Evolutionary conservation across 768 basidiomycete species (phyloP).

Genomic region (Pholiota conissans): DNA sequence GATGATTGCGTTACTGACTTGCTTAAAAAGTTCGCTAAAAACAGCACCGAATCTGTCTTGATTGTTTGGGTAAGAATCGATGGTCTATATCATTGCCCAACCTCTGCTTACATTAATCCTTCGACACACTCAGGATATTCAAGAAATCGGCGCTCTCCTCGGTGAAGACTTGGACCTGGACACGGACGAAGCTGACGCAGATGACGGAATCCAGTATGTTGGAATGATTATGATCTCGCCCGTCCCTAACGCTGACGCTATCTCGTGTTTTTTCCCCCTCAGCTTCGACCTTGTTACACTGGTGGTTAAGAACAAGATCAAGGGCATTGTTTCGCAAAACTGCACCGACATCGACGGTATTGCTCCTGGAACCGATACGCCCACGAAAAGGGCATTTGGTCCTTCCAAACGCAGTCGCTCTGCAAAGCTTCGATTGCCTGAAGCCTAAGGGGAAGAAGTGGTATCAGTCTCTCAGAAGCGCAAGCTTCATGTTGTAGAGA

Average conservation of each 20-base stretch:
- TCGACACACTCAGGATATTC: slow-evolving; percentile 11
- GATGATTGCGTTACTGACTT: slow-evolving; percentile 24
- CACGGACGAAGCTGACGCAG: slow-evolving; percentile 17
- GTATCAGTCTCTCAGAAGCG: no score
- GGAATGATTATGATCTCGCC: neutral
- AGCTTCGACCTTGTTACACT: slow-evolving; percentile 19
- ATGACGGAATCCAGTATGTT: slow-evolving; percentile 15
- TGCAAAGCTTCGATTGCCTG: neutral
- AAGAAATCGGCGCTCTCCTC: slow-evolving; percentile 17
- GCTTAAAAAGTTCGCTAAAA: slow-evolving; percentile 22
- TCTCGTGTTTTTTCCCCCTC: no score
- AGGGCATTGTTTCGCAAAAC: slow-evolving; percentile 12
- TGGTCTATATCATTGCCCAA: neutral
- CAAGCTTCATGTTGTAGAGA: no score
- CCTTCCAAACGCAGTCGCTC: neutral
- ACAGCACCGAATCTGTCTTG: slow-evolving; percentile 22
- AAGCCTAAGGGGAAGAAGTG: neutral
- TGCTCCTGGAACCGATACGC: slow-evolving; percentile 10
- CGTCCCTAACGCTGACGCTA: neutral
- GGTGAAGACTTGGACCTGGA: slow-evolving; percentile 18
- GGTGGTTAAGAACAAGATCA: slow-evolving; percentile 16
- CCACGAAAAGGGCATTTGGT: neutral
- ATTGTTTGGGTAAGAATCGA: slow-evolving; percentile 23
- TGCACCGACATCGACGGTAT: slow-evolving; percentile 20
- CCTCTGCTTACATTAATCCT: neutral